Conservation (phyloP, 805 yeast genomes). For the Starmerella kuoi region DNA sequence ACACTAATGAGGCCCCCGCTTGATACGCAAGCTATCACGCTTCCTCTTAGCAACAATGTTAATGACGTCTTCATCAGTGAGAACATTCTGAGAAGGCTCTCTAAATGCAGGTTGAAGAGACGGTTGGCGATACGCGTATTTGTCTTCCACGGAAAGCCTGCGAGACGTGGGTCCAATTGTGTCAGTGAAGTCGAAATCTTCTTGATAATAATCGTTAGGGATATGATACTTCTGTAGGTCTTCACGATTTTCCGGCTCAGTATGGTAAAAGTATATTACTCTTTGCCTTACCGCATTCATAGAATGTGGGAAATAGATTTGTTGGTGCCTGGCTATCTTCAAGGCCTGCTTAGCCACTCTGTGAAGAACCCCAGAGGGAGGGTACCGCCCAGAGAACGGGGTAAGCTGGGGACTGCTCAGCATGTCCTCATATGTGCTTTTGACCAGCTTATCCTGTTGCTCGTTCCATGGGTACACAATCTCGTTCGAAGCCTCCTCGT, state of each 20-base stretch:
- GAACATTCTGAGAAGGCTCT: conserved; percentile 17
- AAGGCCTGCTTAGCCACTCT: conserved; percentile 47
- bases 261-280: conserved; percentile 22
- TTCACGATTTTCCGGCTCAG: conserved; percentile 2
- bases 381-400: conserved; percentile 52
- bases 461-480: conserved; percentile 24
- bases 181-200: conserved; percentile 16
- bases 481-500: conserved; percentile 20
- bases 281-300: conserved; percentile 27
- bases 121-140: conserved; percentile 3
- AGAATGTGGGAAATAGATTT: conserved; percentile 26
- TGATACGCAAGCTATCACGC: conserved; percentile 41
- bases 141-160: conserved; percentile 12
- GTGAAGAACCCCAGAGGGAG: conserved; percentile 56
- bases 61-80: conserved; percentile 21
- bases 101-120: conserved; percentile 26
- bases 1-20: conserved; percentile 30
- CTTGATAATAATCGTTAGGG: conserved; percentile 13
- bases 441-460: conserved; percentile 34
- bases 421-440: conserved; percentile 38
- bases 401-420: conserved; percentile 50
- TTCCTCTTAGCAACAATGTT: conserved; percentile 42
- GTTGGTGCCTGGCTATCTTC: conserved; percentile 25
- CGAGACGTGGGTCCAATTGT: conserved; percentile 6
- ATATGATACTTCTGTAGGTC: conserved; percentile 7